Percentiles rank a stretch among this genome's conserved stretches.
Conservation (phyloP, 2,329 filamentous ascomycete species). For the Colletotrichum viniferum region DNA sequence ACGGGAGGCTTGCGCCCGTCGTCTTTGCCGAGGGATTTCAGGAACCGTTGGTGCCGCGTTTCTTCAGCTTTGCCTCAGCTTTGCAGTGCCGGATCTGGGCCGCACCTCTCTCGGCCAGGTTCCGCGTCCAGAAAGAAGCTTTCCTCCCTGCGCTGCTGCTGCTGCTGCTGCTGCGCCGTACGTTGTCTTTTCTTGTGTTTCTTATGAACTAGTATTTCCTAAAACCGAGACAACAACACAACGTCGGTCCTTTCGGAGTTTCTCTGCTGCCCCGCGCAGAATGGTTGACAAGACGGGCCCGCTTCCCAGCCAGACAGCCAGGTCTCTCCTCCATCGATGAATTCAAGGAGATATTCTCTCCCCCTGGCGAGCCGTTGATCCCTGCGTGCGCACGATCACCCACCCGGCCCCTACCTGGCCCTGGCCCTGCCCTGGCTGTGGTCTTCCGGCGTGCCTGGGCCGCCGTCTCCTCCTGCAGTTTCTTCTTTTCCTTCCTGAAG, state of each 20-base stretch:
- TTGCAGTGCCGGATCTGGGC: constrained; percentile 3
- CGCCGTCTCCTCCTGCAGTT: background rate
- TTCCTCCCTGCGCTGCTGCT: background rate
- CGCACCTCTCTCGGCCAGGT: constrained; percentile 2
- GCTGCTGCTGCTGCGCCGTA: background rate
- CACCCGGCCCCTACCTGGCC: background rate
- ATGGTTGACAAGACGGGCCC: background rate
- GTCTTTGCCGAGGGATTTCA: background rate
- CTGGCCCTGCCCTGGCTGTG: background rate
- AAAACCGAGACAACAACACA: background rate
- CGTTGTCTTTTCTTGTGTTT: background rate
- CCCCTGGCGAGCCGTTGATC: background rate
- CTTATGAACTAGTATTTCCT: background rate
- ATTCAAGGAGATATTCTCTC: background rate
- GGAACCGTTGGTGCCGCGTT: background rate
- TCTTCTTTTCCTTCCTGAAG: background rate
- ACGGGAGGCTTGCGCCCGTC: background rate
- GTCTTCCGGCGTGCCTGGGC: background rate
- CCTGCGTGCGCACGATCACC: background rate
- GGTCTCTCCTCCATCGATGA: background rate
- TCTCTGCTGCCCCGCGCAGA: background rate
- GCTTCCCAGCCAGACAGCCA: background rate
- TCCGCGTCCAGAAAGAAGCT: background rate
- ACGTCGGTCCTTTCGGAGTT: background rate
- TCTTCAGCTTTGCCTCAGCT: background rate